Evolutionary conservation across 129 eudicot genomes (phyloP), one percentile per base, ranked within the genome.

Genomic region (Silybum marianum): DNA sequence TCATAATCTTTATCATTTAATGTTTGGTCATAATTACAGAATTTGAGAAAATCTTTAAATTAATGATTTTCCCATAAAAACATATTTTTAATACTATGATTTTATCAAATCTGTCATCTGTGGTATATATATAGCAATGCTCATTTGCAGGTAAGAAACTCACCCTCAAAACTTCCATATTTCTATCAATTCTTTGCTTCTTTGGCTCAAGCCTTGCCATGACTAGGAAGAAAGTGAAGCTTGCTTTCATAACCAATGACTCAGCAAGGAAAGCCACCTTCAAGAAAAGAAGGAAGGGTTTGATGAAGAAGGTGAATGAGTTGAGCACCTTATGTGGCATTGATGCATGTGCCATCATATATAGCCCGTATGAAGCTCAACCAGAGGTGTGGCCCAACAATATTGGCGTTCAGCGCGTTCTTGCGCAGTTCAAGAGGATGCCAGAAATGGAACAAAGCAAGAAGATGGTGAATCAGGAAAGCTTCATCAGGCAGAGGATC

Each of bases 261-360:
- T 73, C 84, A 0, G 71, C 84, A 79, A 79, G 87, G 77, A 84
- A 80, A 84, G 81, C 87, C 23, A 84, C 84, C 28, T 80, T 73
- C 87, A 84, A 74, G 84, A 84, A 84, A 84, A 84, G 87, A 76
- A 84, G 79, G 84, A 79, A 79, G 81, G 81, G 87, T 38, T 68
- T 84, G 77, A 84, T 84, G 87, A 84, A 84, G 87, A 84, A 79
- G 81, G 84, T 79, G 77, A 74, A 80, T 79, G 87, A 84, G 84
- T 74, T 84, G 23, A 79, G 87, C 83, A 80, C 84, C 42, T 71
- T 84, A 76, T 74, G 84, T 32, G 88, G 82, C 44, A 76, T 70
- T 0, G 85, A 80, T 25, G 85, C 85, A 10, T 80, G 88, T 18
- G 82, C 79, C 8, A 84, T 84, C 38, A 80, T 84, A 69, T 80